phyloP scores from a whole-genome alignment of 768 basidiomycete species.

The Tephrocybe sp. region DNA sequence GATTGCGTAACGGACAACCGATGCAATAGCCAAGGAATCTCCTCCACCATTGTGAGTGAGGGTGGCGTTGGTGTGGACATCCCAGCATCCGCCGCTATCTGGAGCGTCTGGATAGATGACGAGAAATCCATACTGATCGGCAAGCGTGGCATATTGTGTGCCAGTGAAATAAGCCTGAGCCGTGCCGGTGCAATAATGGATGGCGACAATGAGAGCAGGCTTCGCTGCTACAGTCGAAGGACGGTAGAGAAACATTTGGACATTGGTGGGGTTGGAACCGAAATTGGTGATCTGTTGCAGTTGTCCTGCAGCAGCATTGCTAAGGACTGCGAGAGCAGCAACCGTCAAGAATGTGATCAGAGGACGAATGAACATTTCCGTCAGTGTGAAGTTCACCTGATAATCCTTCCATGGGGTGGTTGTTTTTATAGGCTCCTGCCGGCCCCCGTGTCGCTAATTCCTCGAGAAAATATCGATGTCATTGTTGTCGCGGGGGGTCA shows the following conservation, averaged over 20 bases:
- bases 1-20: slow-evolving; percentile 46
- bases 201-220: slow-evolving; percentile 49
- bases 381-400: not conserved
- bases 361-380: slow-evolving; percentile 13
- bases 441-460: not conserved
- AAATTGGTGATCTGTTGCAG: slow-evolving; percentile 44
- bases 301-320: slow-evolving; percentile 26
- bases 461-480: slow-evolving; percentile 14
- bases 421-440: not conserved
- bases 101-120: slow-evolving; percentile 50
- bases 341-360: slow-evolving; percentile 15
- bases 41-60: slow-evolving; percentile 55
- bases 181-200: slow-evolving; percentile 51
- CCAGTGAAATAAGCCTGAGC: slow-evolving; percentile 50
- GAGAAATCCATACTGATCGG: slow-evolving; percentile 48
- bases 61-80: slow-evolving; percentile 47
- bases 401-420: not conserved
- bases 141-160: slow-evolving; percentile 46
- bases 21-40: slow-evolving; percentile 51
- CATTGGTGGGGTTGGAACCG: slow-evolving; percentile 52
- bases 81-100: slow-evolving; percentile 48
- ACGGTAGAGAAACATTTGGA: slow-evolving; percentile 45
- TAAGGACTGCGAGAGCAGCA: slow-evolving; percentile 18
- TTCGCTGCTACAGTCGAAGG: slow-evolving; percentile 34
- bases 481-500: slow-evolving; percentile 1